A percentile compares a stretch with the other conserved stretches of the same genome.
These are phyloP conservation scores for Suhomyces maxii DNA, from an alignment of 1,139 yeast species.

Conservation along the genomic window DNA sequence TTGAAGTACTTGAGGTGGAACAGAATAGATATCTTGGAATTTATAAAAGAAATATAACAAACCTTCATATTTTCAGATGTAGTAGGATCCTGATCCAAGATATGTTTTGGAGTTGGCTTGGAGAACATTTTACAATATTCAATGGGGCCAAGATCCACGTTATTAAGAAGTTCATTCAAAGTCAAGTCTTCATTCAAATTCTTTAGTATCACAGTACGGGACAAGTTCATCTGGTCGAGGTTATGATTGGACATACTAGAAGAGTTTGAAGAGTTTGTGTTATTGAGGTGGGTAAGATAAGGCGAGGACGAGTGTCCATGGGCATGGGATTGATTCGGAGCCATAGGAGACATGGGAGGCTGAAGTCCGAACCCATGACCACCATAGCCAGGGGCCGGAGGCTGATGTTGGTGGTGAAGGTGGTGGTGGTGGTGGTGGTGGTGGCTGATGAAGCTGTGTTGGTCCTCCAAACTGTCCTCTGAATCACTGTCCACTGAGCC, in stretches of 20 bases:
- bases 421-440: background rate
- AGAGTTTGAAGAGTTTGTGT: constrained; percentile 23
- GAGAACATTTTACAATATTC: constrained; percentile 42
- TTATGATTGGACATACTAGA: constrained; percentile 29
- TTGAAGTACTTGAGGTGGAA: constrained; percentile 38
- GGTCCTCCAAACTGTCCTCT: constrained; percentile 9
- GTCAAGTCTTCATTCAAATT: constrained; percentile 30
- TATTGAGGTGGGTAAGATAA: constrained; percentile 21
- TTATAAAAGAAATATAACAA: constrained; percentile 44
- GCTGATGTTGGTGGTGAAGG: constrained; percentile 9
- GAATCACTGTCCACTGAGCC: constrained; percentile 1
- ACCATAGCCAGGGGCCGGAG: constrained; percentile 8
- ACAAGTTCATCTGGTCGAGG: constrained; percentile 35
- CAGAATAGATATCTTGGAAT: constrained; percentile 34
- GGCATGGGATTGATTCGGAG: constrained; percentile 2
- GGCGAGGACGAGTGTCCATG: constrained; percentile 14
- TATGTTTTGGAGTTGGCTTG: constrained; percentile 29
- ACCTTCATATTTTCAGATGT: constrained; percentile 20
- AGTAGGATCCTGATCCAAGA: constrained; percentile 19
- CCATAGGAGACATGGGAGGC: constrained; percentile 2
- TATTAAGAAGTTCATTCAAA: constrained; percentile 33
- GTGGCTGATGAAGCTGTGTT: background rate
- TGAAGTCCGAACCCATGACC: background rate
- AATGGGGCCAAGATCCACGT: constrained; percentile 45
- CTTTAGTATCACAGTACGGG: constrained; percentile 40